phyloP scores from a whole-genome alignment of 306 rosid species.

The Pterocarpus macrocarpus region DNA sequence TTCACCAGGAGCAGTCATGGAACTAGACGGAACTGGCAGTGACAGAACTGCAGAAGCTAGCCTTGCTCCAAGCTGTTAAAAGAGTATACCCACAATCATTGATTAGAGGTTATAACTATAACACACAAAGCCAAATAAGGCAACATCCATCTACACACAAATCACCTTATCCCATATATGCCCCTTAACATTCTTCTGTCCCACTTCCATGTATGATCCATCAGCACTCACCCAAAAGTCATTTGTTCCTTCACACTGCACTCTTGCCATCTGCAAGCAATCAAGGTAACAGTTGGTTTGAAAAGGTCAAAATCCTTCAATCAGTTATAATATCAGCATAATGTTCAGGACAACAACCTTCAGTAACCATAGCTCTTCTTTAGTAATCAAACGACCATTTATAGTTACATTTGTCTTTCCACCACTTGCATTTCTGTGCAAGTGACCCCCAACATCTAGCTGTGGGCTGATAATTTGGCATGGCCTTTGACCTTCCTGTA shows the following conservation, averaged over 20 bases:
- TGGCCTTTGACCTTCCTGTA: conserved; percentile 75
- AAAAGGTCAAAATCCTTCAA: conserved; percentile 10
- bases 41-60: conserved; percentile 59
- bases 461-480: conserved; percentile 71
- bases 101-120: conserved; percentile 10
- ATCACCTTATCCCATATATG: conserved; percentile 79
- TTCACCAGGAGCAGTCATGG: conserved; percentile 35
- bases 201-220: conserved; percentile 85
- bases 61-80: conserved; percentile 61
- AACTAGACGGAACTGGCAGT: conserved; percentile 66
- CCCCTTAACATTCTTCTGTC: conserved; percentile 68
- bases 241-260: conserved; percentile 74
- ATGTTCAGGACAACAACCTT: conserved; percentile 53
- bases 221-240: conserved; percentile 75
- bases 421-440: conserved; percentile 62
- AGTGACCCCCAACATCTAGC: conserved; percentile 61
- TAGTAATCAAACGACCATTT: conserved; percentile 70
- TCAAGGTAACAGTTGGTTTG: conserved; percentile 35
- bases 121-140: conserved; percentile 35
- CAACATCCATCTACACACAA: conserved; percentile 27
- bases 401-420: conserved; percentile 73
- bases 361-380: conserved; percentile 64
- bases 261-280: conserved; percentile 68
- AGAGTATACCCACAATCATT: conserved; percentile 21
- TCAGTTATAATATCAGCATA: conserved; percentile 12